Evolutionary conservation across 2,329 filamentous ascomycete species (phyloP), one percentile per base, ranked within the genome.

Genomic region (Aspergillus phoenicis): DNA sequence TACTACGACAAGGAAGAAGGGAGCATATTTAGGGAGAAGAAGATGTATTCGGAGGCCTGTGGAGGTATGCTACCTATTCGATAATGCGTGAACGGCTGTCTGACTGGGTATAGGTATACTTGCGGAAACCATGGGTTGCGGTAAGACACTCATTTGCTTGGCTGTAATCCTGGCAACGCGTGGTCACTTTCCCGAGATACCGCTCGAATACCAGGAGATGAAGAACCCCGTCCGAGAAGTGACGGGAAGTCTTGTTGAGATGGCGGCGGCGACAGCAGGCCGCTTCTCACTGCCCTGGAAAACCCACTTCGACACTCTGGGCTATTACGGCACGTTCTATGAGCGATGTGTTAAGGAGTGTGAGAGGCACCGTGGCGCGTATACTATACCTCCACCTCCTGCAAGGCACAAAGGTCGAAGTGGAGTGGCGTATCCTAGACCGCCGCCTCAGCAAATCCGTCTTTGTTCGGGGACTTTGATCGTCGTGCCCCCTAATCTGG

Each of bases 91-190:
- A 30, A 20, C 28, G 6, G 17, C 6, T 26, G 28, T 57, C 52
- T 59, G 39, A 57, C 36, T 41, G 26, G 33, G 8, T 49, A 41
- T 52, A 77, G 73, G 78, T 2, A 79, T 81, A 26, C 73, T 81
- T 24, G 78, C 79, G 8, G 79, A 81, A 58, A 80, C 78, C 15
- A 82, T 82, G 80, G 83, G 83, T 30, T 78, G 81, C 51, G 93
- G 94, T 0, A 98, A 97, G 78, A 97, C 94, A 0, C 77, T 97
- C 26, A 96, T 97, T 10, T 94, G 90, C 64, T 78, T 98, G 17
- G 83, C 89, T 6, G 78, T 92, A 2, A 87, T 97, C 41, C 80
- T 96, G 26, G 88, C 91, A 2, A 96, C 91, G 0, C 87, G 85
- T 67, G 81, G 87, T 33, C 84, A 93, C 63, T 84, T 87, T 10